Percentiles rank a stretch among this genome's conserved stretches.
These are phyloP conservation scores for Diddensiella transvaalensis DNA, from an alignment of 805 yeast species.

Conservation along the genomic window DNA sequence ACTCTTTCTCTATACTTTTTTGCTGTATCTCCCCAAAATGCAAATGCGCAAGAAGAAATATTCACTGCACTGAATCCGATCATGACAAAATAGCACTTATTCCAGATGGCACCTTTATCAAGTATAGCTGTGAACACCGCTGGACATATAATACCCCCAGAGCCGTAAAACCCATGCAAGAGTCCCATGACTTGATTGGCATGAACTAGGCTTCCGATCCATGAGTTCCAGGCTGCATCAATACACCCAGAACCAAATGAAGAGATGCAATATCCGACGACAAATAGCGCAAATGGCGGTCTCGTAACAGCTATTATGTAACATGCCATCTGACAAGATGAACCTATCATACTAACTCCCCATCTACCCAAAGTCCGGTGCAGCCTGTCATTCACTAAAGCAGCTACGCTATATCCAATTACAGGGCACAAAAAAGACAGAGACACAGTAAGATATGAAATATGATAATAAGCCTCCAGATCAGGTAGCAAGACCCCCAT, in stretches of 20 bases:
- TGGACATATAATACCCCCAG: slow-evolving; percentile 70
- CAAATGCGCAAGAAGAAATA: slow-evolving; percentile 34
- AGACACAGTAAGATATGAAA: slow-evolving; percentile 48
- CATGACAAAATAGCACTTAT: slow-evolving; percentile 48
- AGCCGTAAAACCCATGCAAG: slow-evolving; percentile 66
- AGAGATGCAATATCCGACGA: slow-evolving; percentile 37
- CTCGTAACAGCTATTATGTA: slow-evolving; percentile 39
- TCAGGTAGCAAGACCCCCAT: slow-evolving; percentile 57
- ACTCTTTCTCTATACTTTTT: slow-evolving; percentile 10
- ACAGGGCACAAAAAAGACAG: slow-evolving; percentile 50
- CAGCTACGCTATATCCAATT: slow-evolving; percentile 52
- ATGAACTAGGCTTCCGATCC: slow-evolving; percentile 45
- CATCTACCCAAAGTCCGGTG: slow-evolving; percentile 46
- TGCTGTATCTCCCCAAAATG: slow-evolving; percentile 40
- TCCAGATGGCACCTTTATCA: slow-evolving; percentile 49
- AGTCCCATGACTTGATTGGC: slow-evolving; percentile 58
- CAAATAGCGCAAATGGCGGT: slow-evolving; percentile 43
- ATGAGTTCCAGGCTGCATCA: slow-evolving; percentile 54
- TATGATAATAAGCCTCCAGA: slow-evolving; percentile 43
- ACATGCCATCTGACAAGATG: slow-evolving; percentile 35
- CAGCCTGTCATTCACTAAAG: slow-evolving; percentile 43
- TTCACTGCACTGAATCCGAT: slow-evolving; percentile 39
- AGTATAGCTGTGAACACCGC: slow-evolving; percentile 57
- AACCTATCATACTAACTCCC: slow-evolving; percentile 42
- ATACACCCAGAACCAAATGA: slow-evolving; percentile 57